phyloP scores from a whole-genome alignment of 2,329 filamentous ascomycete genomes.

The Stylonectria norvegica region DNA sequence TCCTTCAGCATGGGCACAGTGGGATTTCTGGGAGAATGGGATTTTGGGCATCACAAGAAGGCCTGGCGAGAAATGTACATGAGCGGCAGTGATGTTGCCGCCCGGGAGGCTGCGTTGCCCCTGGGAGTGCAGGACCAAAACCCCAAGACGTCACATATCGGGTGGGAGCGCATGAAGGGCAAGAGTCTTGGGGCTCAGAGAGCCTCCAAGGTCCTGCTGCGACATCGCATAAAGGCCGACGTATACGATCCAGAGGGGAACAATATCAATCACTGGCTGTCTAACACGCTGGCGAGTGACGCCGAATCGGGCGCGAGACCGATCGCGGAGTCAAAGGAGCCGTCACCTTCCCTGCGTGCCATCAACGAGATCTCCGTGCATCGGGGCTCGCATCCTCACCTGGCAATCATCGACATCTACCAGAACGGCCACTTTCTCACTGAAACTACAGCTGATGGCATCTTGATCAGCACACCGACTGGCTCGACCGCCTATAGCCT shows the following conservation, averaged over 20 bases:
- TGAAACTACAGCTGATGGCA: constrained; percentile 90
- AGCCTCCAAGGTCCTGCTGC: constrained; percentile 76
- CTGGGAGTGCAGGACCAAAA: constrained; percentile 26
- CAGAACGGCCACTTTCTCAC: constrained; percentile 88
- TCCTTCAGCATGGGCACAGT: constrained; percentile 97
- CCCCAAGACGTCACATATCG: constrained; percentile 23
- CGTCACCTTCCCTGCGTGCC: constrained; percentile 56
- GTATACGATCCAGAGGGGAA: constrained; percentile 69
- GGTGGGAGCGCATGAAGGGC: constrained; percentile 72
- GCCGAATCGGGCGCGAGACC: constrained; percentile 37
- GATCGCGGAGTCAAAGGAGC: constrained; percentile 35
- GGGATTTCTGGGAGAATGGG: constrained; percentile 95
- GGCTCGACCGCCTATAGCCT: constrained; percentile 94
- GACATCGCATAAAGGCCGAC: constrained; percentile 82
- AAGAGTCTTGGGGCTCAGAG: constrained; percentile 76
- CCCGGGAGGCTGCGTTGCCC: constrained; percentile 42
- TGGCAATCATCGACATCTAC: constrained; percentile 88
- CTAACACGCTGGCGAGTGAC: constrained; percentile 43
- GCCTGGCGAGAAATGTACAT: constrained; percentile 93
- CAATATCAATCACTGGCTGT: constrained; percentile 53
- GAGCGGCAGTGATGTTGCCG: constrained; percentile 56
- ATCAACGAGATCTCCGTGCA: constrained; percentile 97
- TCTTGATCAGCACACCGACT: constrained; percentile 90
- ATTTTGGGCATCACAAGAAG: constrained; percentile 86
- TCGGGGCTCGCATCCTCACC: constrained; percentile 81